Conservation (phyloP, 1,284 basidiomycete species). For the Cystobasidium slooffiae region DNA sequence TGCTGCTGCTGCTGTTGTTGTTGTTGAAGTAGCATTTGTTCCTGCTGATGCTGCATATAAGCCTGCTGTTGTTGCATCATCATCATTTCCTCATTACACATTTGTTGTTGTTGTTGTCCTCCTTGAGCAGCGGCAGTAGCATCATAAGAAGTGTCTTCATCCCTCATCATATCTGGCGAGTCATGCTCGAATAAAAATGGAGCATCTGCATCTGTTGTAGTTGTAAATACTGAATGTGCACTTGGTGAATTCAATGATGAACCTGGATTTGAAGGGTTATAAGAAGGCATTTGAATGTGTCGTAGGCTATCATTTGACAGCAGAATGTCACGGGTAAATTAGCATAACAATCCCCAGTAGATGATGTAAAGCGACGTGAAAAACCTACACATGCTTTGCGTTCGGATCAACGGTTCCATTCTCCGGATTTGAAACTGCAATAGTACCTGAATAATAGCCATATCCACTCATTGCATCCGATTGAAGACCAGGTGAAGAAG, state of each 20-base stretch:
- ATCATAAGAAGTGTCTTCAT: slow-evolving; percentile 22
- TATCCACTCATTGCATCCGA: background rate
- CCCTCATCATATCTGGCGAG: slow-evolving; percentile 27
- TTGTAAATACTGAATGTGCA: slow-evolving; percentile 24
- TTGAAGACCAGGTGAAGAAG: slow-evolving; percentile 9
- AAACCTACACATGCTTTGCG: slow-evolving; percentile 22
- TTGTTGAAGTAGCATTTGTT: slow-evolving; percentile 17
- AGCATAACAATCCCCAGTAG: background rate
- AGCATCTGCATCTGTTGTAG: slow-evolving; percentile 24
- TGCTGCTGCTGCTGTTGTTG: slow-evolving; percentile 19
- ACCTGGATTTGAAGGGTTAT: slow-evolving; percentile 22
- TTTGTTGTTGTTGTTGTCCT: slow-evolving; percentile 5
- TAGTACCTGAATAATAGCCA: slow-evolving; percentile 16
- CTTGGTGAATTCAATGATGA: slow-evolving; percentile 21
- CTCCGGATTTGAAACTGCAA: slow-evolving; percentile 27
- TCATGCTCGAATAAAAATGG: slow-evolving; percentile 24
- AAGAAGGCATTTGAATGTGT: slow-evolving; percentile 27
- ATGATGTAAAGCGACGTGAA: background rate
- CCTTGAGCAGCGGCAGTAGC: background rate
- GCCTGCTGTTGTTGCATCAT: slow-evolving; percentile 12
- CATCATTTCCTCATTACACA: slow-evolving; percentile 1
- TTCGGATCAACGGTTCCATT: slow-evolving; percentile 19
- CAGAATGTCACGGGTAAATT: background rate
- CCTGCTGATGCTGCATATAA: slow-evolving; percentile 19
- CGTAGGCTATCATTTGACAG: background rate